Base-by-base conservation (phyloP, 352 stramenopile genomes). In the Globisporangium orthogonon region DNA sequence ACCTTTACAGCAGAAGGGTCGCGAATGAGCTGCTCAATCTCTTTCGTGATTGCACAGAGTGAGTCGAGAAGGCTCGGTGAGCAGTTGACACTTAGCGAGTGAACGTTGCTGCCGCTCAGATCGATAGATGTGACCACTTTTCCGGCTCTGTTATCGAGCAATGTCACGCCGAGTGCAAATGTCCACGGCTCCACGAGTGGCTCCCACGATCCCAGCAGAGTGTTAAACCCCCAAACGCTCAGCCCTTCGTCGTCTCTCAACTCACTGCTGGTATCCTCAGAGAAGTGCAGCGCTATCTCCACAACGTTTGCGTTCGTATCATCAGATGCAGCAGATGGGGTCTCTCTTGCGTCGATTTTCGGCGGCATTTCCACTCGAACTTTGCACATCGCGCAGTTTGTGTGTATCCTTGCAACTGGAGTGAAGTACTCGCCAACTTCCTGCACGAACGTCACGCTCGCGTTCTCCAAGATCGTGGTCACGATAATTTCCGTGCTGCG, bases 151-250 rank as follows among this genome's bases (percentile, higher is more conserved):
- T 83, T 65, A 6, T 70, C 68, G 44, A 67, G 60, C 3, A 83
- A 49, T 10, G 53, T 63, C 0, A 83, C 49, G 1, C 44, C 62
- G 15, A 88, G 54, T 44, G 65, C 70, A 41, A 89, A 94, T 44
- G 79, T 86, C 78, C 80, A 93, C 2, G 85, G 83, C 47, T 93
- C 81, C 11, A 91, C 55, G 15, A 89, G 77, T 1, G 84, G 85
- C 51, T 94, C 85, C 83, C 78, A 93, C 13, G 82, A 82, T 0
- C 85, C 83, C 3, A 93, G 54, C 3, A 81, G 60, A 7, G 76
- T 73, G 58, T 93, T 91, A 39, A 94, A 93, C 18, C 73, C 73
- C 83, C 80, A 94, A 10, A 86, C 59, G 43, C 82, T 92, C 10
- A 92, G 56, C 15, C 85, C 83, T 62, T 93, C 81, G 39, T 91